Evolutionary conservation across 352 stramenopile genomes (phyloP), one percentile per base, ranked within the genome.

Genomic region (Phytophthora colocasiae): DNA sequence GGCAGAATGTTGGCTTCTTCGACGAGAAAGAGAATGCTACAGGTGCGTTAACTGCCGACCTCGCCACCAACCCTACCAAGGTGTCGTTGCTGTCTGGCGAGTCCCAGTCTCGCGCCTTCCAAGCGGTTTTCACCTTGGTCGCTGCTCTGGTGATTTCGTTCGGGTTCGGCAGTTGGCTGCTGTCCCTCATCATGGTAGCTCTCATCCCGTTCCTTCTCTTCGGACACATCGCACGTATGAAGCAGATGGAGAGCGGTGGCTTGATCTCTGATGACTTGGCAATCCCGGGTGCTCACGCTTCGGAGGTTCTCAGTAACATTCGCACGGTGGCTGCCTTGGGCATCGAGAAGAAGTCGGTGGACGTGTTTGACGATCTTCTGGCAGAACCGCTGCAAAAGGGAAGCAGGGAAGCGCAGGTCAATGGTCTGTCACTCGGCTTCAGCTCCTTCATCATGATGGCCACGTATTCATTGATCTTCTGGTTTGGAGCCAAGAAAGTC

Each of bases 1-100:
- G 57, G 0, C 80, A 83, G 22, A 73, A 81, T 6, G 62, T 93
- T 6, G 83, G 67, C 0, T 97, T 87, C 55, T 96, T 96, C 55
- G 89, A 97, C 54, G 66, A 82, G 11, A 66, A 83, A 46, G 58
- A 78, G 5, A 90, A 93, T 55, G 79, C 78, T 4, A 81, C 81
- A 1, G 89, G 90, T 29, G 73, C 77, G 0, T 63, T 83, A n/a
- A 74, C 72, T 1, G 79, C 75, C 5, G 78, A 89, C 27, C 63
- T 93, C 11, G 75, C 80, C 3, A 87, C 75, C 12, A 72, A 85
- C 39, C 65, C 84, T 10, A 80, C 76, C 4, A 74, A 90, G 48
- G 78, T 85, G 0, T 69, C 75, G 0, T 44, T 82, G 17, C 41
- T 91, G n/a, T 79, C 76, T 0, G 81, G 81, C 2, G 81, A 91